phyloP scores from a whole-genome alignment of 371 early-diverging fungal species.

The Mortierella sp. region DNA sequence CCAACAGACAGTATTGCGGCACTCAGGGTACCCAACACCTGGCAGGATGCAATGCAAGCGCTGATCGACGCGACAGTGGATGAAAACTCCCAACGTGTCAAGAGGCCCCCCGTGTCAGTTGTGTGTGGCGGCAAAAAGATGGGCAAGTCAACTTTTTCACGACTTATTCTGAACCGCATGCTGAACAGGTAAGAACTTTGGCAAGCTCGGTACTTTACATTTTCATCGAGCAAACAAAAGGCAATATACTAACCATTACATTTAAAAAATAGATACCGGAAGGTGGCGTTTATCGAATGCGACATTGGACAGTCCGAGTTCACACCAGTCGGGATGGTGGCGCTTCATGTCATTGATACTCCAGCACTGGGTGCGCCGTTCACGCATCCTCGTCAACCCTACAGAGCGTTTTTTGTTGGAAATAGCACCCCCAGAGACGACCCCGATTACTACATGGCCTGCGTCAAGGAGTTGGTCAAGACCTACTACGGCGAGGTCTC shows the following conservation, averaged over 20 bases:
- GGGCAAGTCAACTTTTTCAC: slow-evolving; percentile 85
- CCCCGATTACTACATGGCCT: slow-evolving; percentile 79
- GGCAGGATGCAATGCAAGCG: slow-evolving; percentile 58
- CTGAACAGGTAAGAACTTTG: slow-evolving; percentile 66
- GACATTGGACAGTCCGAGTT: slow-evolving; percentile 90
- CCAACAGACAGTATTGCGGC: slow-evolving; percentile 60
- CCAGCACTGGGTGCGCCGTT: slow-evolving; percentile 87
- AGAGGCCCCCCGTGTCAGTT: slow-evolving; percentile 62
- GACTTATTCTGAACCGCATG: slow-evolving; percentile 76
- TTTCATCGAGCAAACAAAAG: neutral
- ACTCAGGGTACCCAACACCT: slow-evolving; percentile 60
- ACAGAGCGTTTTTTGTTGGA: slow-evolving; percentile 78
- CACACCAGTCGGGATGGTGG: slow-evolving; percentile 78
- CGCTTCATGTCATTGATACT: slow-evolving; percentile 73
- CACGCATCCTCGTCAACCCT: slow-evolving; percentile 75
- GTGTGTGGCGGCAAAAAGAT: slow-evolving; percentile 80
- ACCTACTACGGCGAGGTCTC: slow-evolving; percentile 66
- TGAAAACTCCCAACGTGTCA: slow-evolving; percentile 28
- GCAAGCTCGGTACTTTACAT: slow-evolving; percentile 5
- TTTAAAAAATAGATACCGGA: slow-evolving; percentile 52
- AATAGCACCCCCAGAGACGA: slow-evolving; percentile 73
- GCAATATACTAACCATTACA: neutral
- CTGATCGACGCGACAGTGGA: slow-evolving; percentile 39
- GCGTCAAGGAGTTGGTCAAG: slow-evolving; percentile 67
- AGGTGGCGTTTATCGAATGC: slow-evolving; percentile 84